Evolutionary conservation across 2,329 filamentous ascomycete species (phyloP), one percentile per base, ranked within the genome.

Genomic region (Calonectria henricotiae): DNA sequence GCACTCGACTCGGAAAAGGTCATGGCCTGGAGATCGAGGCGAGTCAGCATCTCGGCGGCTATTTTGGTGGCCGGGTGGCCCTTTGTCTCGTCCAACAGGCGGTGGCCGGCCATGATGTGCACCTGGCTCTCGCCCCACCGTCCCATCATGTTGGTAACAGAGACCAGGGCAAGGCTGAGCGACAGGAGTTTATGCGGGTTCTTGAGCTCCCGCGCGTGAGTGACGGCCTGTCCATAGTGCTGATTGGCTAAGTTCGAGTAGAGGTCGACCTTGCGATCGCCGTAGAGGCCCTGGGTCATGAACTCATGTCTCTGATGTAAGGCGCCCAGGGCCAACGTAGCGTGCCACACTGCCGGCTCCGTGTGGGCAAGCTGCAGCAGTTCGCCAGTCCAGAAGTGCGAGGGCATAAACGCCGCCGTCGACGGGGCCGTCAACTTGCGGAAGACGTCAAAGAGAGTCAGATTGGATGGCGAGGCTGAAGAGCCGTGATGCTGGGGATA

Each of bases 311-410:
- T 72, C 20, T 79, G 79, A 44, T 83, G 81, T 51, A 83, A 71
- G 4, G 81, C 81, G 0, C 82, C 82, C 3, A 83, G 51, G 0
- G 81, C 81, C 6, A 81, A 77, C 0, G 79, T 79, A 3, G 80
- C 80, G 39, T 80, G 78, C 82, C 81, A 83, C 0, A 81, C 77
- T 5, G 82, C 80, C 9, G 80, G 79, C 63, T 83, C 80, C 54
- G 64, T 69, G 64, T 82, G 80, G 0, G 82, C 80, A 2, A 81
- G 71, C 74, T 82, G 81, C 0, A 83, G 71, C 4, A 82, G 41
- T 9, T 78, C 74, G 8, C 70, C 68, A 9, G 73, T 76, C 82
- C 81, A 83, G 58, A 83, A 83, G 5, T 72, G 65, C 1, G 79
- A 80, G 2, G 78, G 78, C 41, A 79, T 75, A 27, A 80, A 76